These are phyloP conservation scores for Cicer arietinum DNA, from an alignment of 306 rosid species.

Conservation along the genomic window DNA sequence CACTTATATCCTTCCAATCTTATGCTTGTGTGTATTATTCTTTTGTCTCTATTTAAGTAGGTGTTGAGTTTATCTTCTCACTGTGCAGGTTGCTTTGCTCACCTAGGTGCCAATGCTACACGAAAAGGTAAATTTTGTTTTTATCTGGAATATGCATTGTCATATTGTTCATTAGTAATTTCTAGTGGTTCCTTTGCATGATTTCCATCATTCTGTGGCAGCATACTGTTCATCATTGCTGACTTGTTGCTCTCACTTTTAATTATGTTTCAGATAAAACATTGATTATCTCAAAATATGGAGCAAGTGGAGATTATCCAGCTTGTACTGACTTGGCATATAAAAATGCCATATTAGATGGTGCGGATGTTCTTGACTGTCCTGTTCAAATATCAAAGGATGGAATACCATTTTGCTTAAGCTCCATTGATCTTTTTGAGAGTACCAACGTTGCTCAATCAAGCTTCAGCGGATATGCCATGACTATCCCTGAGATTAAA, in stretches of 20 bases:
- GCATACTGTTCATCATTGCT: slow-evolving; percentile 34
- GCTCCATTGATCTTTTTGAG: slow-evolving; percentile 74
- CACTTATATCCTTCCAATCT: slow-evolving; percentile 1
- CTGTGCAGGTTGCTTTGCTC: slow-evolving; percentile 83
- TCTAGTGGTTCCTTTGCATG: slow-evolving; percentile 31
- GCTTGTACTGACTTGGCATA: slow-evolving; percentile 75
- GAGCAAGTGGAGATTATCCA: slow-evolving; percentile 92
- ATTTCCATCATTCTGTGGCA: neutral
- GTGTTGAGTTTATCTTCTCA: slow-evolving; percentile 39
- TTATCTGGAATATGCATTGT: slow-evolving; percentile 8
- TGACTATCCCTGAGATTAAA: slow-evolving; percentile 57
- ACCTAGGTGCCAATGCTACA: slow-evolving; percentile 58
- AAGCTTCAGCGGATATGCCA: slow-evolving; percentile 43
- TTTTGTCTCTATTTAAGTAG: slow-evolving; percentile 34
- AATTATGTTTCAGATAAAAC: slow-evolving; percentile 55
- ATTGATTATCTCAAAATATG: slow-evolving; percentile 80
- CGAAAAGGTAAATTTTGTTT: slow-evolving; percentile 55
- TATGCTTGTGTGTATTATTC: neutral
- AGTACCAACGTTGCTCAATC: slow-evolving; percentile 68
- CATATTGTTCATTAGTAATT: slow-evolving; percentile 30
- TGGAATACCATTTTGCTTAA: slow-evolving; percentile 75
- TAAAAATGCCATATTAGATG: slow-evolving; percentile 68
- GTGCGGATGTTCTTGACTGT: slow-evolving; percentile 82
- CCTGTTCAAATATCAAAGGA: slow-evolving; percentile 88
- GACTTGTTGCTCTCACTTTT: slow-evolving; percentile 40